A percentile compares a stretch with the other conserved stretches of the same genome.
phyloP scores from a whole-genome alignment of 2,329 filamentous ascomycete genomes.

The Xylaria sp. region DNA sequence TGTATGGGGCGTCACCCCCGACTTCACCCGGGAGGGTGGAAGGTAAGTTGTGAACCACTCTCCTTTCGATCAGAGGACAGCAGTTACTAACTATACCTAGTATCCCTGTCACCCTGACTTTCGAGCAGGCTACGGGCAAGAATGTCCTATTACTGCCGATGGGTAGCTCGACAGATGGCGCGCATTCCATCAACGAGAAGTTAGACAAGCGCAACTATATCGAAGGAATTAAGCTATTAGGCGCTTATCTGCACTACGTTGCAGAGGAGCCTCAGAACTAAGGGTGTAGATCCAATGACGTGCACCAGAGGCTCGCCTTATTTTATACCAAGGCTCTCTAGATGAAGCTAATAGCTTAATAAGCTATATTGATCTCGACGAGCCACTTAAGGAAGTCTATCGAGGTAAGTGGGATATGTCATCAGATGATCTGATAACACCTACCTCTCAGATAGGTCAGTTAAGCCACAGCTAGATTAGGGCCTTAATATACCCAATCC shows the following conservation, averaged over 20 bases:
- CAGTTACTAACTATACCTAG: slow-evolving; percentile 55
- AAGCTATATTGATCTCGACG: background rate
- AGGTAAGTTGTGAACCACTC: slow-evolving; percentile 62
- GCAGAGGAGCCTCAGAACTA: slow-evolving; percentile 76
- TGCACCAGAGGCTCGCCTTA: background rate
- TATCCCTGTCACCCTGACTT: slow-evolving; percentile 96
- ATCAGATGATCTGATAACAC: slow-evolving; percentile 3
- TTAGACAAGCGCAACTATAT: slow-evolving; percentile 97
- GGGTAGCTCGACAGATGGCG: slow-evolving; percentile 96
- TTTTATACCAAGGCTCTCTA: background rate
- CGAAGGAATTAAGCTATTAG: slow-evolving; percentile 94
- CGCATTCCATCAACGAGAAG: slow-evolving; percentile 99
- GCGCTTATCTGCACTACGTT: slow-evolving; percentile 95
- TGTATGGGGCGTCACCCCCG: slow-evolving; percentile 92
- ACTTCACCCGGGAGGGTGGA: slow-evolving; percentile 96
- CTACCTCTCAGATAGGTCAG: background rate
- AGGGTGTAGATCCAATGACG: slow-evolving; percentile 1
- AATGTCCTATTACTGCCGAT: slow-evolving; percentile 95
- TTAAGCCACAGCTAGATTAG: background rate
- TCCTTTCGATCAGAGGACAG: background rate
- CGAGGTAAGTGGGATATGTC: background rate
- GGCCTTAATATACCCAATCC: slow-evolving; percentile 15
- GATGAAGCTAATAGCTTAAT: background rate
- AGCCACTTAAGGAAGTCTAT: background rate
- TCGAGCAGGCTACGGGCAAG: slow-evolving; percentile 97